phyloP scores from a whole-genome alignment of 495 filamentous ascomycete species.

The Talaromyces ruber region DNA sequence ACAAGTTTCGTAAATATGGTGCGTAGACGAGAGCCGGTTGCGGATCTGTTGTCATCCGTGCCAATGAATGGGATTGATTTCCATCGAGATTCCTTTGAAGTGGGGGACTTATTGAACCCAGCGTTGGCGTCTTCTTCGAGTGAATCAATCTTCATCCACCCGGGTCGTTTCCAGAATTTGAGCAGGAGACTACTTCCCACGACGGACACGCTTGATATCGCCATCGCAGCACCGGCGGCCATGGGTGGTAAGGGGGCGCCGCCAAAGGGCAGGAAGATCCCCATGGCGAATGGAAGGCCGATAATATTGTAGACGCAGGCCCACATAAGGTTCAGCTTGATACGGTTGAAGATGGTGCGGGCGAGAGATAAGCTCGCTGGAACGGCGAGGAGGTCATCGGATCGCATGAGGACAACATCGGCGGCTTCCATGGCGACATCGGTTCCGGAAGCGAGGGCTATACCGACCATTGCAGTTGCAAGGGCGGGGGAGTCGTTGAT shows the following conservation, averaged over 20 bases:
- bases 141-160: conserved; percentile 76
- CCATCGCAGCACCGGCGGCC: conserved; percentile 94
- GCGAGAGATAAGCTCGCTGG: conserved; percentile 77
- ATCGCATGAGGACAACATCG: conserved; percentile 90
- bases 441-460: conserved; percentile 84
- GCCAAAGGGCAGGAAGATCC: conserved; percentile 78
- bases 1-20: conserved; percentile 4
- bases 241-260: conserved; percentile 86
- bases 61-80: conserved; percentile 6
- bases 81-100: not conserved
- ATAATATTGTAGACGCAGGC: conserved; percentile 88
- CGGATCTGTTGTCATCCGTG: not conserved
- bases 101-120: conserved; percentile 1
- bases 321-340: conserved; percentile 89
- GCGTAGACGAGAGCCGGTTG: not conserved
- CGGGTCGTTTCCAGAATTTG: conserved; percentile 78
- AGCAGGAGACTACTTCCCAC: conserved; percentile 75
- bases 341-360: conserved; percentile 78
- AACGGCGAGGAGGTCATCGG: conserved; percentile 84
- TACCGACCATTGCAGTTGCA: conserved; percentile 85
- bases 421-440: conserved; percentile 98
- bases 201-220: conserved; percentile 79
- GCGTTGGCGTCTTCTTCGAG: conserved; percentile 41
- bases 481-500: conserved; percentile 98
- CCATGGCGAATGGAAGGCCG: conserved; percentile 95